Evolutionary conservation across 192 early-diverging fungal genomes (phyloP), one percentile per base, ranked within the genome.

Genomic region (Backusella westeae): DNA sequence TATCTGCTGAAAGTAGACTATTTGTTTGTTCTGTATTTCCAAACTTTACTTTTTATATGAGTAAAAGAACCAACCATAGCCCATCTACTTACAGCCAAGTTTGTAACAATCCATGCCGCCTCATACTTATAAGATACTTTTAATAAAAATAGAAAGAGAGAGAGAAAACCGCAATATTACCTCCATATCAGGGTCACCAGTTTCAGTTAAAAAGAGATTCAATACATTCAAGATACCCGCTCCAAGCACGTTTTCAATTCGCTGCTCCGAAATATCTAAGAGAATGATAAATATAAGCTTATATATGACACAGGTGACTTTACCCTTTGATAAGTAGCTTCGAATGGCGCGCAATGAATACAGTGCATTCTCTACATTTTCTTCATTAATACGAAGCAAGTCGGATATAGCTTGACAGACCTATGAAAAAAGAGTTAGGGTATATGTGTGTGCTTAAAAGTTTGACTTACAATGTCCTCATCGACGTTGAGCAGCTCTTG

Each of bases 61-160:
- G 36, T 32, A 49, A 71, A 39, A 71, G 63, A 44, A 53, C 5
- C 7, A 49, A 2, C 19, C 7, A 17, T 41, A 1, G 0, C 15
- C 26, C 21, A 12, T 23, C 21, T 23, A 59, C 56, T 59, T 59
- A 59, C 78, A 29, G 78, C 73, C 38, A 79, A 68, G 36, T 79
- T 79, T 34, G 78, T 79, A 4, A 79, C 59, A 17, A 74, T 73
- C 78, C 78, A 79, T 15, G 73, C 72, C 5, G 67, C 49, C 35
- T 79, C 78, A 56, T 79, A 75, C 78, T 79, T 29, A 1, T 29
- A 29, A 29, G 29, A 29, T 29, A 29, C 29, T 42, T 42, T 42
- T 15, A 42, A 15, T 17, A 44, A 14, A 17, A 44, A 15, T 1
- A 44, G 41, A 38, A 35, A 63, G 23, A 63, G 17, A 26, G 5